Conservation (phyloP, 371 early-diverging fungal genomes). For the Nematocida sp. region DNA sequence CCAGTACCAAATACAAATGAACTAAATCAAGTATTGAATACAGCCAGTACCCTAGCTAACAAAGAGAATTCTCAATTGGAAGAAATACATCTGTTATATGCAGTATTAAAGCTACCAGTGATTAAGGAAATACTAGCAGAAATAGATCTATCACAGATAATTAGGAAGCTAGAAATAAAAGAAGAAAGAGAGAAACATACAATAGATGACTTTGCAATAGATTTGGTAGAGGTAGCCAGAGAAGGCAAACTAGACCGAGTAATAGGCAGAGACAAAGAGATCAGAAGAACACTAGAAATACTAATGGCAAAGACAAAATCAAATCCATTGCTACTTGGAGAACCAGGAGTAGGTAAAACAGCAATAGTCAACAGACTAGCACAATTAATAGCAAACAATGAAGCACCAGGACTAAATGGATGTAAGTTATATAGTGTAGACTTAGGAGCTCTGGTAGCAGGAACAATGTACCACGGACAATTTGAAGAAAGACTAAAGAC, state of each 20-base stretch:
- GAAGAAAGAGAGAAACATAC: conserved; percentile 63
- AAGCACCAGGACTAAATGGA: conserved; percentile 79
- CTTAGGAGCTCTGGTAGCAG: conserved; percentile 83
- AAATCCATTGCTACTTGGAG: conserved; percentile 79
- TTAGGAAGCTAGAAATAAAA: conserved; percentile 5
- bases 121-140: not conserved
- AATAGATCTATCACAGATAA: not conserved
- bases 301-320: conserved; percentile 74
- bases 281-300: conserved; percentile 74
- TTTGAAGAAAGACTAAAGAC: conserved; percentile 95
- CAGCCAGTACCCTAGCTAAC: not conserved
- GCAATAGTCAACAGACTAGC: conserved; percentile 71
- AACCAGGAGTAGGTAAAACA: conserved; percentile 71
- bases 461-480: conserved; percentile 84
- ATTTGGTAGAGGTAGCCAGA: conserved; percentile 72
- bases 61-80: conserved; percentile 2
- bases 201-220: conserved; percentile 78
- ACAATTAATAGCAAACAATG: conserved; percentile 81
- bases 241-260: conserved; percentile 74
- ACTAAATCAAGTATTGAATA: not conserved
- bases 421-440: conserved; percentile 79
- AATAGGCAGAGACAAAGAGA: conserved; percentile 78
- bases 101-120: not conserved
- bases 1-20: conserved; percentile 16
- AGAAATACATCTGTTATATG: conserved; percentile 26